Evolutionary conservation across 2,329 filamentous ascomycete genomes (phyloP), one percentile per base, ranked within the genome.

Genomic region (Chrysoporthe deuterocubensis): DNA sequence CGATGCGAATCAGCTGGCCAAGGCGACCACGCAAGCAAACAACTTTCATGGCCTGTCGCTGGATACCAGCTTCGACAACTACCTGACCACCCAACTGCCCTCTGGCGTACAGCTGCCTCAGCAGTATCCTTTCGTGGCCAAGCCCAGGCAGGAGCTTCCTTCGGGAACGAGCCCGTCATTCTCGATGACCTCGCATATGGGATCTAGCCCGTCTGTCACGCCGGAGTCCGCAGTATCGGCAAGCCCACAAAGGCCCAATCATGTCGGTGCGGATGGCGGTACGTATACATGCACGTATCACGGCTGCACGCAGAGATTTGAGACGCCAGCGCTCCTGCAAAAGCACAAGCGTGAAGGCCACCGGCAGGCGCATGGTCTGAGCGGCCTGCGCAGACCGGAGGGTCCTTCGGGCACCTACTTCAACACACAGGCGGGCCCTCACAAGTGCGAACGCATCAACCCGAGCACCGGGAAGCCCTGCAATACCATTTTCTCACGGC

Each of bases 231-330:
- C 37, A 57, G 75, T 64, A 69, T 73, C 71, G 40, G 80, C 68
- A 5, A 75, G 75, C 46, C 71, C 82, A 63, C 72, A 83, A 75
- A 82, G 85, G 48, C 93, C 93, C 0, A 78, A 81, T 1, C 84
- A 89, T 52, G 89, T 90, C 2, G 83, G 84, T 18, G 92, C 93
- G 0, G 92, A 97, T 72, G 87, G 90, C 26, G 95, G 95, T 14
- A 97, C 94, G 0, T 99, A 97, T 80, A 97, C 94, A 1, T 99
- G 96, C 79, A 97, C 94, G 0, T 97, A 97, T 74, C 94, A 97
- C 75, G 93, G 94, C 13, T 98, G 96, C 76, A 90, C 90, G 0
- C 84, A 91, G 72, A 91, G 96, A 64, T 99, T 99, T 75, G 93
- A 97, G 73, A 93, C 93, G 1, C 93, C 94, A 4, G 85, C 89